phyloP scores from a whole-genome alignment of 768 basidiomycete species.

The Artomyces pyxidatus region DNA sequence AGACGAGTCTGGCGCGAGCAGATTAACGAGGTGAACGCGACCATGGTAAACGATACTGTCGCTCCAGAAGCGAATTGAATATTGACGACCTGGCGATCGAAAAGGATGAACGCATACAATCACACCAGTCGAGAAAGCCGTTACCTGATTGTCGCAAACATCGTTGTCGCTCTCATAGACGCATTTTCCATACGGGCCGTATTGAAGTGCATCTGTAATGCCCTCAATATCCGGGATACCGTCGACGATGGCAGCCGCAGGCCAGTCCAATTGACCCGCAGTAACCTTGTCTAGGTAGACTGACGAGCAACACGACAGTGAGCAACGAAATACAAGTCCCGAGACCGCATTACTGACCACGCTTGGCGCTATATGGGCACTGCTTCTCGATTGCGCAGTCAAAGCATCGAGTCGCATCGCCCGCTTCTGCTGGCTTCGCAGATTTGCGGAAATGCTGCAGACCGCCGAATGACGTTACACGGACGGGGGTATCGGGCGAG shows the following conservation, averaged over 20 bases:
- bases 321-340: background rate
- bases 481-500: constrained; percentile 50
- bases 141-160: constrained; percentile 78
- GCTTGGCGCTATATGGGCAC: constrained; percentile 85
- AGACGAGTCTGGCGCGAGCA: constrained; percentile 79
- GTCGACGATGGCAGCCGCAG: constrained; percentile 60
- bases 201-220: constrained; percentile 60
- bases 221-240: constrained; percentile 85
- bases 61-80: constrained; percentile 75
- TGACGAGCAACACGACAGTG: constrained; percentile 23
- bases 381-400: constrained; percentile 66
- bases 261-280: constrained; percentile 52
- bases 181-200: constrained; percentile 70
- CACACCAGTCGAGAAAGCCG: background rate
- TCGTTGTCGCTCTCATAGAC: constrained; percentile 83
- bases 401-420: constrained; percentile 60
- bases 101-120: background rate
- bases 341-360: constrained; percentile 37
- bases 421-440: constrained; percentile 62
- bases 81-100: constrained; percentile 71
- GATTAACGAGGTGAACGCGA: constrained; percentile 71
- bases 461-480: constrained; percentile 82
- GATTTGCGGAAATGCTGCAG: constrained; percentile 73
- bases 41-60: constrained; percentile 85
- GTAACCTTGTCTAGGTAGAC: constrained; percentile 78